Conservation (phyloP, 164 flowering plant species). For the Tinospora cordifolia region DNA sequence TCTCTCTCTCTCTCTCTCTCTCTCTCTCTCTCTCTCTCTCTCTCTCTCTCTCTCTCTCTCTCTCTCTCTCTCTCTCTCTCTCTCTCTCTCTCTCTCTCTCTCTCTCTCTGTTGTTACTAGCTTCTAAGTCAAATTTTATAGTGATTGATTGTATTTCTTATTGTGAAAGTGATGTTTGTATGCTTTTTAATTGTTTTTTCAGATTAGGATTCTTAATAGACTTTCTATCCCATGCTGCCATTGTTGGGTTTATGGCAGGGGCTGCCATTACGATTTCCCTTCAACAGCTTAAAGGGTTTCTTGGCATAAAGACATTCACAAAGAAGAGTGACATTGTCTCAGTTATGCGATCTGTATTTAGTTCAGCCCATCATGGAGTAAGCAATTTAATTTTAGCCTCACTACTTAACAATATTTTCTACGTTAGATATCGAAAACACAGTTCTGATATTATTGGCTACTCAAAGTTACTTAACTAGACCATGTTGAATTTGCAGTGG, state of each 20-base stretch:
- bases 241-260: conserved; percentile 97
- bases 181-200: conserved; percentile 8
- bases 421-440: background rate
- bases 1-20: too few species aligned
- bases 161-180: background rate
- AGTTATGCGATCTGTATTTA: conserved; percentile 57
- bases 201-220: conserved; percentile 94
- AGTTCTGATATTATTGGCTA: background rate
- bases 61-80: background rate
- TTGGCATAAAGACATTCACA: conserved; percentile 69
- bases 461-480: conserved; percentile 3
- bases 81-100: background rate
- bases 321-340: conserved; percentile 67
- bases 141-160: background rate
- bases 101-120: background rate
- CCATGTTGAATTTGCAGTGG: conserved; percentile 58
- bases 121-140: background rate
- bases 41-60: background rate
- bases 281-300: conserved; percentile 92
- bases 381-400: conserved; percentile 14
- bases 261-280: conserved; percentile 92
- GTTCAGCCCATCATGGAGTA: conserved; percentile 72
- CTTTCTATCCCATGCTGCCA: conserved; percentile 90
- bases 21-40: too few species aligned
- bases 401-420: background rate